A percentile compares a stretch with the other conserved stretches of the same genome.
Evolutionary conservation across 2,329 filamentous ascomycete genomes (phyloP).

Genomic region (Aspergillus puulaauensis): DNA sequence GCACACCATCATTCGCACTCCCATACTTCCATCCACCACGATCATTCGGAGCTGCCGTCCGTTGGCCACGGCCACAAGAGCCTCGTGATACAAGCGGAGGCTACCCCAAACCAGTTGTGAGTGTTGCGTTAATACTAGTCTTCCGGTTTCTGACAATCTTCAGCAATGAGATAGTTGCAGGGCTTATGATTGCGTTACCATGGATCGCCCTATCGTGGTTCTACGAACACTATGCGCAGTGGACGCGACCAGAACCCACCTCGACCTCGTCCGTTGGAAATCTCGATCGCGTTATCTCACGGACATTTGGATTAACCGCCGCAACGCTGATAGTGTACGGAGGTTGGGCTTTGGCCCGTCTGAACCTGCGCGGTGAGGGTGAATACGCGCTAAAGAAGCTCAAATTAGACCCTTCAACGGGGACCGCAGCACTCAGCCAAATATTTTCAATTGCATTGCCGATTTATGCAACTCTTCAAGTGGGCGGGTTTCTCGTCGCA

Average conservation of each 20-base stretch:
- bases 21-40: conserved; percentile 31
- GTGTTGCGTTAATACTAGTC: neutral
- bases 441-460: conserved; percentile 50
- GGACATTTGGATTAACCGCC: conserved; percentile 29
- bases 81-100: neutral
- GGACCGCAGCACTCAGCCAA: conserved; percentile 29
- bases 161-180: conserved; percentile 50
- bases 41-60: conserved; percentile 15
- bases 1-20: conserved; percentile 40
- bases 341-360: conserved; percentile 23
- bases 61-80: conserved; percentile 10
- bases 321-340: conserved; percentile 33
- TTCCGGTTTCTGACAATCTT: neutral
- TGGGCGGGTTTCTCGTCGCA: conserved; percentile 56
- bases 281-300: conserved; percentile 22
- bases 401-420: conserved; percentile 15
- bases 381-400: conserved; percentile 17
- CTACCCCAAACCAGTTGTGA: neutral
- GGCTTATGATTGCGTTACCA: conserved; percentile 42
- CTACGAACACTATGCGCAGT: conserved; percentile 25
- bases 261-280: conserved; percentile 7
- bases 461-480: conserved; percentile 56
- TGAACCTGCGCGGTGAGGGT: conserved; percentile 9
- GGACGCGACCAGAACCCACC: conserved; percentile 9
- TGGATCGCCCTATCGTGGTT: conserved; percentile 41